These are phyloP conservation scores for Colletotrichum camelliae DNA, from an alignment of 2,329 filamentous ascomycete species.

Conservation along the genomic window DNA sequence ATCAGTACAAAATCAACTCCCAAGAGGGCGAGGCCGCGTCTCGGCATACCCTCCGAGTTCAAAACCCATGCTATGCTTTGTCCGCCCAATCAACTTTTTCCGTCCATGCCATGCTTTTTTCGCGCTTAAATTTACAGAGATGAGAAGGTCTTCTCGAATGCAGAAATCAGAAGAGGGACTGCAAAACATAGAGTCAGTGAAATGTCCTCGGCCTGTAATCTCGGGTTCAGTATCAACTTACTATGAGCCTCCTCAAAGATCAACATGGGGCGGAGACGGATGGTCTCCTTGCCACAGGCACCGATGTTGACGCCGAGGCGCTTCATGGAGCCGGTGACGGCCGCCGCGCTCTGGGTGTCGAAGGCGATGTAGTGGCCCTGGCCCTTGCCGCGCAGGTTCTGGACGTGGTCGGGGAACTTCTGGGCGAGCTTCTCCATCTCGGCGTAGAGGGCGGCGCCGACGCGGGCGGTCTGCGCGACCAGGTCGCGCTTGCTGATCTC, in stretches of 20 bases:
- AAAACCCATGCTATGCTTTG: constrained; percentile 11
- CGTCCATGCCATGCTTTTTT: not conserved
- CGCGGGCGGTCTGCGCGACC: constrained; percentile 67
- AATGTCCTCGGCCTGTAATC: not conserved
- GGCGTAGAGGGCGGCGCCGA: constrained; percentile 71
- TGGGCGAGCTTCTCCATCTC: constrained; percentile 67
- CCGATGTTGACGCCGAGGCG: constrained; percentile 77
- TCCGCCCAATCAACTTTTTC: not conserved
- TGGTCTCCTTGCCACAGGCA: constrained; percentile 72
- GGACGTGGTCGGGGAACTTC: constrained; percentile 72
- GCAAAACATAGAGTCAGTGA: not conserved
- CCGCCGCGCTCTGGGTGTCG: constrained; percentile 73
- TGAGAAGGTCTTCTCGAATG: constrained; percentile 75
- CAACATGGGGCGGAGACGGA: constrained; percentile 80
- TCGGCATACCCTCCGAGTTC: not conserved
- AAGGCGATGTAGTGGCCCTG: constrained; percentile 83
- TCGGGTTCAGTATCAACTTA: constrained; percentile 2
- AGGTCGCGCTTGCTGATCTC: constrained; percentile 75
- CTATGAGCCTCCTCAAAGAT: constrained; percentile 78
- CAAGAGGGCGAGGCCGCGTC: not conserved
- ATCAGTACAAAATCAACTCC: not conserved
- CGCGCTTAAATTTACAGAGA: constrained; percentile 28
- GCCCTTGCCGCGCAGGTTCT: constrained; percentile 78
- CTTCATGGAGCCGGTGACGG: constrained; percentile 75
- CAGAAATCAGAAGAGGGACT: constrained; percentile 70